Percentiles rank a stretch among this genome's conserved stretches.
These are phyloP conservation scores for Dichotomocladium elegans DNA, from an alignment of 371 early-diverging fungal species.

Conservation along the genomic window DNA sequence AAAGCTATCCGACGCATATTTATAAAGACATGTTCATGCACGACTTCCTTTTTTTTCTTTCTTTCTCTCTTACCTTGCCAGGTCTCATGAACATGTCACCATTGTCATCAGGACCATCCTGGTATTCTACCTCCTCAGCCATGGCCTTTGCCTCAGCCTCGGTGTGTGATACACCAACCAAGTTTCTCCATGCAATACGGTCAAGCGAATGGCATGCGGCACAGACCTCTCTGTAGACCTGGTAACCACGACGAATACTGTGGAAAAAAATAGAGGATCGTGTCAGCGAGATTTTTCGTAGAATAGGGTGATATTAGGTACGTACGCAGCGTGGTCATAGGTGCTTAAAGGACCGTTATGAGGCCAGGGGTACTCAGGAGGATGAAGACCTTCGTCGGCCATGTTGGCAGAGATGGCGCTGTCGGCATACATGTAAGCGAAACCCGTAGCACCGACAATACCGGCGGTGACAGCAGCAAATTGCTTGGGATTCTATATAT, in stretches of 20 bases:
- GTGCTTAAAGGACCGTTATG: conserved; percentile 78
- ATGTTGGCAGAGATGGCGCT: conserved; percentile 61
- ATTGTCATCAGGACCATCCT: conserved; percentile 92
- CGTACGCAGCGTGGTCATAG: conserved; percentile 93
- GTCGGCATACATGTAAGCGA: conserved; percentile 51
- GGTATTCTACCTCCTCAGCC: conserved; percentile 91
- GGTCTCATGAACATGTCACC: conserved; percentile 95
- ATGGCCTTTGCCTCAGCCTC: conserved; percentile 90
- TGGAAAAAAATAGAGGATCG: no score
- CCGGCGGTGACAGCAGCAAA: conserved; percentile 53
- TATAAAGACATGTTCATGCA: no score
- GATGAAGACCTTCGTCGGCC: conserved; percentile 91
- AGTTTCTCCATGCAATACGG: conserved; percentile 90
- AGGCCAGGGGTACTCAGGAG: conserved; percentile 87
- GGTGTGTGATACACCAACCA: conserved; percentile 90
- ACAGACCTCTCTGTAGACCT: conserved; percentile 98
- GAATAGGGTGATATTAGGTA: neutral
- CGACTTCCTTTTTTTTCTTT: no score
- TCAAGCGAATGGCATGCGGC: conserved; percentile 96
- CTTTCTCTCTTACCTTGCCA: conserved; percentile 88
- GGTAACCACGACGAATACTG: conserved; percentile 96
- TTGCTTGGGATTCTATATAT: conserved; percentile 39
- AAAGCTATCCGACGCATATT: no score
- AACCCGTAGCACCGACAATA: conserved; percentile 54
- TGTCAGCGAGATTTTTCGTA: neutral